Conservation (phyloP, 2,329 filamentous ascomycete genomes). For the Claviceps arundinis region DNA sequence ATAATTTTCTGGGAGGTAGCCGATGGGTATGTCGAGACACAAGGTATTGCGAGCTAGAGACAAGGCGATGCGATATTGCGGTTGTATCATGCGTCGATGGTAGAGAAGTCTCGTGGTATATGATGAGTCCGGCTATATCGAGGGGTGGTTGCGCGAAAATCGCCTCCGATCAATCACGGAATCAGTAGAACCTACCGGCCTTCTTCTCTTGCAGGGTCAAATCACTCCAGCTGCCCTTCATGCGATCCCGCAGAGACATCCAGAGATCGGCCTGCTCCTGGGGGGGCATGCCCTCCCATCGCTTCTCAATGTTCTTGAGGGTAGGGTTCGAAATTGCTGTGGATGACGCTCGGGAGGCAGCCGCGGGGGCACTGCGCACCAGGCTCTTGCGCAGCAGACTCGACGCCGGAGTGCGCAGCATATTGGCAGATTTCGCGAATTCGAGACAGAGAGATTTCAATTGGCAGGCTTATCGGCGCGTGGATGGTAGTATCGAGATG, state of each 20-base stretch:
- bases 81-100: neutral
- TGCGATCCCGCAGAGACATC: slow-evolving; percentile 96
- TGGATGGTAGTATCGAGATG: slow-evolving; percentile 8
- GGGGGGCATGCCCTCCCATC: slow-evolving; percentile 95
- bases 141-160: slow-evolving; percentile 21
- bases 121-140: slow-evolving; percentile 14
- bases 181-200: slow-evolving; percentile 56
- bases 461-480: slow-evolving; percentile 17
- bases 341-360: slow-evolving; percentile 43
- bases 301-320: slow-evolving; percentile 95
- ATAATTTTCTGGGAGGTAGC: neutral
- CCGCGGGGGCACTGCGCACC: slow-evolving; percentile 29
- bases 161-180: slow-evolving; percentile 6
- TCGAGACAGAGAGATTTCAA: slow-evolving; percentile 16
- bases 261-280: slow-evolving; percentile 99
- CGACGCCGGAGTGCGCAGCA: slow-evolving; percentile 42
- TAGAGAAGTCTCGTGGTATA: slow-evolving; percentile 7
- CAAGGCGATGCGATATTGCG: neutral
- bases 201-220: slow-evolving; percentile 97
- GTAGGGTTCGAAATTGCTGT: slow-evolving; percentile 96
- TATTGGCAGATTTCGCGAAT: slow-evolving; percentile 19
- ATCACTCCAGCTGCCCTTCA: slow-evolving; percentile 96
- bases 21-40: neutral
- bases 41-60: neutral
- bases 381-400: slow-evolving; percentile 38